Base-by-base conservation (phyloP, 805 yeast species). In the Schwanniomyces polymorphus region DNA sequence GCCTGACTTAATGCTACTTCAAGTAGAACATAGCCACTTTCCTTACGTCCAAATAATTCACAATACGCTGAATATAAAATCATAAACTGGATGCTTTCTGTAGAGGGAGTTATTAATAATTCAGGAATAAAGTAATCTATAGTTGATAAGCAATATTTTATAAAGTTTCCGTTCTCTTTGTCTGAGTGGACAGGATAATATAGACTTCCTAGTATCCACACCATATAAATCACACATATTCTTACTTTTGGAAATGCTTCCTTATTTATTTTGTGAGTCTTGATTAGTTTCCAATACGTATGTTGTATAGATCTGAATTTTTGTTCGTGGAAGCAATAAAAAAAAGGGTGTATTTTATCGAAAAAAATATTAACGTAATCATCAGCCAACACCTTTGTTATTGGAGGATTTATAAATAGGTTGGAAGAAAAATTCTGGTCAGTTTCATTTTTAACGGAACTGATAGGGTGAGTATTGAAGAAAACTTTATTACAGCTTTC, bases 1-100 rank as follows among this genome's bases (percentile, higher is more conserved):
- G 77, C 70, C 56, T 78, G 82, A 43, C 78, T 63, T 1, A 75
- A 66, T 7, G 81, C 81, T 39, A 75, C 48, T 38, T 78, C 76
- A 57, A 76, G 59, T 40, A 78, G 50, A 50, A 75, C 71, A 68
- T 77, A 78, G 0, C 79, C 77, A 42, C 77, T 69, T 48, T 78
- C 82, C 48, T 80, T 65, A 35, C 74, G 73, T 51, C 70, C 74
- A 25, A 66, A 65, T 40, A 77, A 65, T 38, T 75, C 75, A 37
- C 76, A 51, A 55, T 77, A 73, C 11, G 73, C 65, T 0, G 80
- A 68, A 33, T 75, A 62, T 27, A 77, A 54, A 39, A 70, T 63
- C n/a, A 77, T 52, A 16, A 74, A 60, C 42, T 79, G 61, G 12
- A 78, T 72, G 2, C 81, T 78, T 41, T 67, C 69, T 12, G 76